Evolutionary conservation across 768 basidiomycete species (phyloP), one percentile per base, ranked within the genome.

Genomic region (Goffeauzyma gilvescens): DNA sequence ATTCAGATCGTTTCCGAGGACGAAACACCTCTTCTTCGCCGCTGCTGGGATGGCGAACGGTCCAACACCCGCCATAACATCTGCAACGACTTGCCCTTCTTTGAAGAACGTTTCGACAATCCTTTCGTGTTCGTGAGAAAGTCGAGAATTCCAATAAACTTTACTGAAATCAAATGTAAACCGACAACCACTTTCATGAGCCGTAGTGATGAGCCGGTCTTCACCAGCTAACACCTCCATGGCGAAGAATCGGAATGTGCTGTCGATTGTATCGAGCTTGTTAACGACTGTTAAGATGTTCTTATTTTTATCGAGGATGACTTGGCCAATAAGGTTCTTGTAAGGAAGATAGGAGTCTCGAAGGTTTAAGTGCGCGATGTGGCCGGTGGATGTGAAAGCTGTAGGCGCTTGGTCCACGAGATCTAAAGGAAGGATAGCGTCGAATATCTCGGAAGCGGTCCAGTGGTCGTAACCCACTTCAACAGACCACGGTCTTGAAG

Each of bases 111-210:
- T 12, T 14, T 71, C 60, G 31, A 96, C 81, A 13, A 98, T 69
- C 2, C 89, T 78, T 21, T 76, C 75, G 57, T 98, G 93, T 58
- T 98, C 93, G 4, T 77, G 76, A 44, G 85, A 81, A 26, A 98
- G 67, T 27, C 93, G 77, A 13, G 89, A 90, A 67, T 98, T 98
- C 89, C 89, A 98, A 64, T 98, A 98, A 10, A 96, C 93, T 57
- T 77, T 71, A 5, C 80, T 77, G 58, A 96, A 98, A 61, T 98
- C 87, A 55, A 98, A 96, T 1, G 72, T 78, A 64, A 96, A 96
- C 24, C 68, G 69, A 61, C 87, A 95, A 52, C 75, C 72, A 6
- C 78, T 74, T 68, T 98, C 90, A 49, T 71, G 71, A 3, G 10
- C n/a, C n/a, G 10, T 20, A 20, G 6, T 17, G 7, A 32, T 5